Percentiles rank a stretch among this genome's conserved stretches.
These are phyloP conservation scores for Sambucus nigra DNA, from an alignment of 129 eudicot genomes.

Conservation along the genomic window DNA sequence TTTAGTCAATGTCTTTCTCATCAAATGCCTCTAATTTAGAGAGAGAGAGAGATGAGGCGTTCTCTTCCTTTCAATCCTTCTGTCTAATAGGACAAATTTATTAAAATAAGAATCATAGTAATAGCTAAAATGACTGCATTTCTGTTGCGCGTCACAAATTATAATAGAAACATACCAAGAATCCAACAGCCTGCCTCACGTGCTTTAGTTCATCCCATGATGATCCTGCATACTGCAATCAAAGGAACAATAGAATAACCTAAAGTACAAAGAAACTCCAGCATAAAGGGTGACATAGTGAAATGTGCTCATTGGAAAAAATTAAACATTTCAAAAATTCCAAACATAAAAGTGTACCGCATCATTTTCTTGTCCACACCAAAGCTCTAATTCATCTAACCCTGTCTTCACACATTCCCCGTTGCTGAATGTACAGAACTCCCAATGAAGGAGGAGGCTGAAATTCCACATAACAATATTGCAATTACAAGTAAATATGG, in stretches of 20 bases:
- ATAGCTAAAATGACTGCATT: too few relatives aligned
- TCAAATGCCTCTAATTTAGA: not conserved
- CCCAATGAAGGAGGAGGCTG: conserved; percentile 46
- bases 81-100: too few relatives aligned
- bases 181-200: conserved; percentile 53
- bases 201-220: conserved; percentile 57
- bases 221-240: conserved; percentile 52
- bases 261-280: not conserved
- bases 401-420: conserved; percentile 61
- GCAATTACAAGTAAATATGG: not conserved
- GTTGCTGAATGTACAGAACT: conserved; percentile 54
- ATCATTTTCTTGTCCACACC: conserved; percentile 41
- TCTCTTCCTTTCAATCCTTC: too few relatives aligned
- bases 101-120: too few relatives aligned
- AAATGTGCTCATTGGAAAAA: not conserved
- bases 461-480: conserved; percentile 7
- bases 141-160: too few relatives aligned
- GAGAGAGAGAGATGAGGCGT: not conserved
- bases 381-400: conserved; percentile 41
- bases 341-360: conserved; percentile 32
- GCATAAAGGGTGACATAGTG: not conserved
- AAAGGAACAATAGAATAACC: conserved; percentile 4
- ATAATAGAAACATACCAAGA: conserved; percentile 44
- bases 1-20: too few relatives aligned
- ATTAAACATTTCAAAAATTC: too few relatives aligned